A percentile compares a stretch with the other conserved stretches of the same genome.
These are phyloP conservation scores for Eutrema japonicum DNA, from an alignment of 345 rosid species.

Conservation along the genomic window DNA sequence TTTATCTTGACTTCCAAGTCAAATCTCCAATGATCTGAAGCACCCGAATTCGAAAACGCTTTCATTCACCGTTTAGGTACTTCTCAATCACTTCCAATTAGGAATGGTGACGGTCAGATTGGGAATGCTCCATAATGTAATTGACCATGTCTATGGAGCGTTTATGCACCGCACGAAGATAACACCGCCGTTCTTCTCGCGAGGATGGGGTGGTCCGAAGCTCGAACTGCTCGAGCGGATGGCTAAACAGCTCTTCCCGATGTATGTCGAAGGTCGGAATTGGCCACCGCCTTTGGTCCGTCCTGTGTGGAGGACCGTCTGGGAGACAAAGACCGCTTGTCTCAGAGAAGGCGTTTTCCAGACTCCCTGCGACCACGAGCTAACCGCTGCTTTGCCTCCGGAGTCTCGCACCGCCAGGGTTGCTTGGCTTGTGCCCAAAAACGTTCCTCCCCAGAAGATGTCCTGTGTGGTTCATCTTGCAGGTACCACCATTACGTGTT, in stretches of 20 bases:
- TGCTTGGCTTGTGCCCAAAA: constrained; percentile 82
- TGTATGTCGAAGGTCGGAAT: constrained; percentile 60
- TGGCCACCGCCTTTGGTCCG: constrained; percentile 74
- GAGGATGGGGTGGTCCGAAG: constrained; percentile 96
- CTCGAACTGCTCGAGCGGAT: constrained; percentile 84
- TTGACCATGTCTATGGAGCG: constrained; percentile 94
- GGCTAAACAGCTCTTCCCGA: constrained; percentile 75
- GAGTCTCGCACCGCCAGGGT: constrained; percentile 88
- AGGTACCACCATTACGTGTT: constrained; percentile 50
- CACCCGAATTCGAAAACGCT: constrained; percentile 7
- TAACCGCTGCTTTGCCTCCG: constrained; percentile 81
- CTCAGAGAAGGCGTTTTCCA: constrained; percentile 86
- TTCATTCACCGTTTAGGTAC: not conserved
- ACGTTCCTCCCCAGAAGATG: constrained; percentile 76
- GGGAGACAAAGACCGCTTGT: constrained; percentile 78
- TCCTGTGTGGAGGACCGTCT: constrained; percentile 87
- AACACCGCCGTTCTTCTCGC: constrained; percentile 82
- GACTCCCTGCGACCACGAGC: constrained; percentile 83
- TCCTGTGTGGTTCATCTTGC: constrained; percentile 99
- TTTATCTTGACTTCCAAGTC: constrained; percentile 19
- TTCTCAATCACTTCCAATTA: not conserved
- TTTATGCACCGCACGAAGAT: constrained; percentile 84
- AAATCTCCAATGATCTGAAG: constrained; percentile 29
- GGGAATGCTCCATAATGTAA: constrained; percentile 87
- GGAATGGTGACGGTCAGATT: constrained; percentile 80